Evolutionary conservation across 768 basidiomycete genomes (phyloP).

Genomic region (Podaxis sp.): DNA sequence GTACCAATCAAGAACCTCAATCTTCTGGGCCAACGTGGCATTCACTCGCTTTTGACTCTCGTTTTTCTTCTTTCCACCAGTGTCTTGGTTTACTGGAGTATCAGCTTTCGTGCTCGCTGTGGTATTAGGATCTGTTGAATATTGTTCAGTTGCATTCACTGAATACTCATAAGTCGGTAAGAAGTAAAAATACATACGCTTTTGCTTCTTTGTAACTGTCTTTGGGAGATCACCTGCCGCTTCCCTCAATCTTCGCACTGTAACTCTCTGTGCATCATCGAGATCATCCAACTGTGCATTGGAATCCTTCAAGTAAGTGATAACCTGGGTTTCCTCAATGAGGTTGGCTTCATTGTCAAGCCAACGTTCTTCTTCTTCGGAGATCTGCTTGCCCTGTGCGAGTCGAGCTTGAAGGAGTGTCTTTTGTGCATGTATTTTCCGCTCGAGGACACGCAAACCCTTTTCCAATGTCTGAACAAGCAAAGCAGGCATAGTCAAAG

Average conservation of each 20-base stretch:
- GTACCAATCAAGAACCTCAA: too few species aligned
- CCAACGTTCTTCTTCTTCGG: background rate
- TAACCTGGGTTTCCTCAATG: background rate
- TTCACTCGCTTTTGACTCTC: too few species aligned
- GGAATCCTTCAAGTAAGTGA: too few species aligned
- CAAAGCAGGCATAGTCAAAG: background rate
- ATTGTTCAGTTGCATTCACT: background rate
- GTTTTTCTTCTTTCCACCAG: too few species aligned
- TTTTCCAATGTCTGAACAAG: background rate
- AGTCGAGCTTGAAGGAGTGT: too few species aligned
- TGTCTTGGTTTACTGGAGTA: too few species aligned
- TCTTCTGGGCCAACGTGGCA: too few species aligned
- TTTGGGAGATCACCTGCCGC: background rate
- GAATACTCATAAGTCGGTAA: background rate
- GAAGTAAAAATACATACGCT: background rate
- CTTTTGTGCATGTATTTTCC: background rate
- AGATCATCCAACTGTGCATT: too few species aligned
- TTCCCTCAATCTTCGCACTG: too few species aligned
- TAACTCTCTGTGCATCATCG: too few species aligned
- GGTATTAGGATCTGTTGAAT: too few species aligned
- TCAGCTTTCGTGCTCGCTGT: too few species aligned
- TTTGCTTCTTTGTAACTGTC: background rate
- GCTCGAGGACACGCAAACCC: background rate
- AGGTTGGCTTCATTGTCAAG: background rate
- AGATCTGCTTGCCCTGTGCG: background rate